phyloP scores from a whole-genome alignment of 768 basidiomycete genomes.

The Tremella fuciformis region DNA sequence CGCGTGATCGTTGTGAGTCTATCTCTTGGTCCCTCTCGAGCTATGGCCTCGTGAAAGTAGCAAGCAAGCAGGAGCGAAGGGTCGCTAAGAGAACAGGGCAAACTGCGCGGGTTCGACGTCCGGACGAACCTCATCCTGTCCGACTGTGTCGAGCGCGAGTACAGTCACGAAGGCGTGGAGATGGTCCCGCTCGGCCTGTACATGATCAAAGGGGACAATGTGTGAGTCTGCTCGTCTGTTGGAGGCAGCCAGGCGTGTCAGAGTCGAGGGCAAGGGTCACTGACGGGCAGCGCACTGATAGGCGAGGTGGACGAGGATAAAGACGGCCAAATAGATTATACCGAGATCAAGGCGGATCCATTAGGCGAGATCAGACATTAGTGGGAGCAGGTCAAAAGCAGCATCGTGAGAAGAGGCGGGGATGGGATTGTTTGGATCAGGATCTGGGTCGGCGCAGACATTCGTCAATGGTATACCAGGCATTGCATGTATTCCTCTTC shows the following conservation, averaged over 20 bases:
- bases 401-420: not conserved
- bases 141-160: constrained; percentile 89
- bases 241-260: too few species aligned
- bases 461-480: constrained; percentile 18
- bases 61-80: too few species aligned
- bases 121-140: constrained; percentile 94
- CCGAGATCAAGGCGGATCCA: constrained; percentile 80
- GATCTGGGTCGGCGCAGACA: not conserved
- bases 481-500: constrained; percentile 5
- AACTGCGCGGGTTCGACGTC: constrained; percentile 87
- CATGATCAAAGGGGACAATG: constrained; percentile 97
- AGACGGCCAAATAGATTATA: constrained; percentile 78
- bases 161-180: constrained; percentile 85
- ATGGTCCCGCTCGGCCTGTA: constrained; percentile 92
- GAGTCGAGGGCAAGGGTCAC: not conserved
- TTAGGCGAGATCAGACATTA: constrained; percentile 55
- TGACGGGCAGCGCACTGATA: constrained; percentile 51
- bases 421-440: too few species aligned
- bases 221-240: constrained; percentile 61
- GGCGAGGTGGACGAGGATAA: constrained; percentile 61
- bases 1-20: constrained; percentile 80
- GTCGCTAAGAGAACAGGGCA: constrained; percentile 61
- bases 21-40: not conserved
- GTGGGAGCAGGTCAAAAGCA: not conserved
- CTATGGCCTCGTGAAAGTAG: too few species aligned